Evolutionary conservation across 2,329 filamentous ascomycete genomes (phyloP), one percentile per base, ranked within the genome.

Genomic region (Escovopsis sp.): DNA sequence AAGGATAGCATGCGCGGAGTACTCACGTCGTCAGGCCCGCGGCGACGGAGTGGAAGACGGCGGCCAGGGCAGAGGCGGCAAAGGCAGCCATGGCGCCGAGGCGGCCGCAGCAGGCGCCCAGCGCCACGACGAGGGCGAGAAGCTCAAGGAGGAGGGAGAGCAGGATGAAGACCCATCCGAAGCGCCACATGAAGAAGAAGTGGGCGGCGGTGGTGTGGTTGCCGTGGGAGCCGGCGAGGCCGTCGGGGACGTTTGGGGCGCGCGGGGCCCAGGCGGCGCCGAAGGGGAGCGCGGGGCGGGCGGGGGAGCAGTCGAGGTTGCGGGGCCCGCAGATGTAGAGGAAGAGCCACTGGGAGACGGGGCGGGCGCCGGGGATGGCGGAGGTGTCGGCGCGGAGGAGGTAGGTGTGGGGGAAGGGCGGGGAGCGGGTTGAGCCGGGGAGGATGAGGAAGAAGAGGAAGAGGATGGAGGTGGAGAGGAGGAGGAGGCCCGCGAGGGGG

Each of bases 111-210:
- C 82, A 77, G 12, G 82, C 80, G 12, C 87, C 62, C 47, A 86
- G 69, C 49, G 78, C 75, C 10, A 71, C 64, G 60, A 86, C 73
- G 57, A 88, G 77, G 47, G 81, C 75, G 26, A 77, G 43, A 39
- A 75, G 70, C 48, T 75, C 75, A 60, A 94, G 91, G 69, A 94
- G 78, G 33, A 95, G 73, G 15, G 79, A 77, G 50, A 96, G 80
- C 44, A 96, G 68, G 66, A 84, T 84, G 63, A 94, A 91, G 33
- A 88, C 85, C 75, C 89, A 96, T 61, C 85, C 82, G 67, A 95
- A 94, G 35, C 89, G 77, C 66, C 86, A 93, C 57, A 91, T 72
- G 64, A 87, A 85, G 66, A 73, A 96, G 69, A 80, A 94, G 49
- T 65, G 63, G 19, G 48, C 59, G 48, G 69, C 72, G 6, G 77